Evolutionary conservation across 2,329 filamentous ascomycete species (phyloP).

Genomic region (Neofusicoccum kwambonambiense): DNA sequence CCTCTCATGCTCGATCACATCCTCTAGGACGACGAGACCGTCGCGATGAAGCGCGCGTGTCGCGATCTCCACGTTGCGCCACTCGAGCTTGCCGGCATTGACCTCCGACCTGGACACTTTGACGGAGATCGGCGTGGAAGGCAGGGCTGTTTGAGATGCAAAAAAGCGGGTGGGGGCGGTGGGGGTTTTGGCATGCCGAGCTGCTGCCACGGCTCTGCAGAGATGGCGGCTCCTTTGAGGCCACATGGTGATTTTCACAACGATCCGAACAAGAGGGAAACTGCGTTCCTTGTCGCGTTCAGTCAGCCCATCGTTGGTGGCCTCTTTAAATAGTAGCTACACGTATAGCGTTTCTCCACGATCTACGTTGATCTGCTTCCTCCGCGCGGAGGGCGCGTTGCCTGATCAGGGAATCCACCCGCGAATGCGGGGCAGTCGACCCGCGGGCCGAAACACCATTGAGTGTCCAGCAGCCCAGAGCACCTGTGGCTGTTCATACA

Average conservation of each 20-base stretch:
- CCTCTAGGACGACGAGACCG: conserved; percentile 57
- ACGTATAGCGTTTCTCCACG: background rate
- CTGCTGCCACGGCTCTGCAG: background rate
- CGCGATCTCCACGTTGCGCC: conserved; percentile 56
- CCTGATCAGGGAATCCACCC: background rate
- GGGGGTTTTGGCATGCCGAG: background rate
- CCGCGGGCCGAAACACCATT: background rate
- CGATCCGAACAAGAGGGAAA: background rate
- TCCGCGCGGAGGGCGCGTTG: conserved; percentile 1
- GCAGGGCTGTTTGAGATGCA: conserved; percentile 23
- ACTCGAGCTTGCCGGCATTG: conserved; percentile 37
- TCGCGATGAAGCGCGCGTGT: conserved; percentile 53
- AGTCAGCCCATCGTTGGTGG: background rate
- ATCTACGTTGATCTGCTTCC: background rate
- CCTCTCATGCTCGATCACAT: conserved; percentile 51
- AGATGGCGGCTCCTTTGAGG: background rate
- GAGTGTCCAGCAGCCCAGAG: too few relatives aligned
- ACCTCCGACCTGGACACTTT: conserved; percentile 45
- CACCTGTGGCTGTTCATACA: too few relatives aligned
- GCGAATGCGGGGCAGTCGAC: background rate
- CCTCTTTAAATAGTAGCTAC: background rate
- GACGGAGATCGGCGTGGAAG: conserved; percentile 35
- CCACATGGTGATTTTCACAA: background rate
- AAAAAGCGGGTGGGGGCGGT: background rate
- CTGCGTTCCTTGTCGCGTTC: background rate